Base-by-base conservation (phyloP, 352 stramenopile species). In the Pythium brachiatum region DNA sequence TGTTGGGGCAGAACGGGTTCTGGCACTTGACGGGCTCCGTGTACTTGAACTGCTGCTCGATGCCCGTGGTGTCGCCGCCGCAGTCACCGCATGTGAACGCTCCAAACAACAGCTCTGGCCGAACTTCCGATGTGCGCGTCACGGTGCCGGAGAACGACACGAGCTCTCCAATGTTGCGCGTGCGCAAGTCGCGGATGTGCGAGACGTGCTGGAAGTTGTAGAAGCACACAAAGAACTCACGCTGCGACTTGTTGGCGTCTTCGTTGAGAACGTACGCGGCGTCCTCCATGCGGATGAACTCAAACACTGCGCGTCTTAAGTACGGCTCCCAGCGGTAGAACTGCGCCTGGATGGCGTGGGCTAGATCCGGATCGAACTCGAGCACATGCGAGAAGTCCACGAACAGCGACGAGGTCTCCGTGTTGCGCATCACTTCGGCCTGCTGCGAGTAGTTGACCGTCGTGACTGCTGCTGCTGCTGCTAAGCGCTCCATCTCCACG, bases 21-120 rank as follows among this genome's bases (percentile, higher is more conserved):
- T 94, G 81, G 80, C 98, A 99, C 62, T 98, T 90, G 31, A 92
- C 84, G 0, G 98, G 98, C 65, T 98, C 83, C 7, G 94, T 99
- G 76, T 98, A 99, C 68, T 97, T 83, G 79, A 99, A 99, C 63
- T 99, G 96, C 75, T 99, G 98, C 62, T 97, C 83, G 41, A 99
- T 92, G 47, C 84, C 81, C 7, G 86, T 87, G 3, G 91, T 92
- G 51, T 98, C 74, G 51, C 93, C 83, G 27, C 92, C 86, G 70
- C 97, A 99, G 66, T 98, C 96, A 36, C 74, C 78, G 70, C 97
- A 99, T 3, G 89, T 96, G 81, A 99, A 99, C 0, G 79, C 85
- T 26, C 92, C 97, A 43, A 96, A 93, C 0, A 99, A 69, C 18
- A 99, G 79, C 81, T 99, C 97, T 0, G 98, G 97, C 11, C 97